Evolutionary conservation across 805 yeast genomes (phyloP), one percentile per base, ranked within the genome.

Genomic region (Wickerhamiella hasegawae): DNA sequence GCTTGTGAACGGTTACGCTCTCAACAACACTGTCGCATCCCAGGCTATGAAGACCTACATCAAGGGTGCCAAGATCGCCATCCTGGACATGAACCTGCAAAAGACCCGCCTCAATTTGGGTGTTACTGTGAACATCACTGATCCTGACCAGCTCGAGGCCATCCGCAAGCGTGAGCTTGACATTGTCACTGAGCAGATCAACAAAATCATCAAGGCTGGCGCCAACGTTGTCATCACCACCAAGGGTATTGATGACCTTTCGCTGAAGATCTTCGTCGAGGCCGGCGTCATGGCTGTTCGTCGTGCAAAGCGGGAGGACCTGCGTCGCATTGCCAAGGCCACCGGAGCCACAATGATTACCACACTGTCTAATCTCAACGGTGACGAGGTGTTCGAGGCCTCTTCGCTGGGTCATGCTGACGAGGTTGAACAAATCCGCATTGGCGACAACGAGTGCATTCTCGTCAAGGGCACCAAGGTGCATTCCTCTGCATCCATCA

Each of bases 61-160:
- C 32, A 57, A 41, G 44, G 58, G 68, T 45, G 92, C 94, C 32
- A 76, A 74, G 47, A 80, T 84, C 46, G 96, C 96, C 3, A 73
- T 83, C 45, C 66, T 84, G 51, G 96, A 84, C 60, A 71, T 90
- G 58, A 87, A 92, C 59, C 65, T 90, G 53, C 98, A 92, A 57
- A 87, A 85, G 57, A 90, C 94, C 2, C 73, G 85, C 54, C 83
- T 90, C 95, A 95, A 96, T 28, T 74, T 90, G 74, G 99, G 99
- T 37, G 97, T 90, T 35, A 93, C 84, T 58, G 81, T 90, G 58
- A 85, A 85, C 54, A 83, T 90, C 53, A 94, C 82, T 49, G 96
- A 90, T 56, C 98, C 99, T 28, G 95, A 90, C 48, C 94, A 83
- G 60, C 69, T 90, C 47, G 99, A 90, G 63, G 80, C 81, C 48